Conservation (phyloP, 164 flowering plant species). For the Macadamia tetraphylla region DNA sequence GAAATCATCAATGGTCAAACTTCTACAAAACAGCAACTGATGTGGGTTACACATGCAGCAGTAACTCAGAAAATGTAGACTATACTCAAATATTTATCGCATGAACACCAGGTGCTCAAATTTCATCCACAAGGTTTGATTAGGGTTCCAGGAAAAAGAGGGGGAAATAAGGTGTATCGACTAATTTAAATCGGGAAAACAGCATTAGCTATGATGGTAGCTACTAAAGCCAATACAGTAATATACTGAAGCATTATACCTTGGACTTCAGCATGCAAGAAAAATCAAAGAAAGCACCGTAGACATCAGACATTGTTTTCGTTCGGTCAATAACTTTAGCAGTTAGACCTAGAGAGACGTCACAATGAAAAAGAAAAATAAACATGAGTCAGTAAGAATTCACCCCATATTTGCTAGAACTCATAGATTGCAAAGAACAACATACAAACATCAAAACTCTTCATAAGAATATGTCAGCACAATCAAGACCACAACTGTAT, state of each 20-base stretch:
- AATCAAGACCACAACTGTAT: background rate
- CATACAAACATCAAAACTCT: background rate
- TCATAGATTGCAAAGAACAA: background rate
- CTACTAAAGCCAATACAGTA: background rate
- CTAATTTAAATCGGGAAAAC: too few relatives aligned
- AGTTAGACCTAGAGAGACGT: conserved; percentile 57
- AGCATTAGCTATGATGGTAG: background rate
- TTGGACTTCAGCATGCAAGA: conserved; percentile 69
- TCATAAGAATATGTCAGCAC: background rate
- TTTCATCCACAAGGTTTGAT: too few relatives aligned
- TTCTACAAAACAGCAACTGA: background rate
- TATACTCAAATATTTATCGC: too few relatives aligned
- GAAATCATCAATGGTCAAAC: background rate
- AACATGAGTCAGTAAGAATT: background rate
- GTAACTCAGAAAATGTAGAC: too few relatives aligned
- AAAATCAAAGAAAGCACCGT: conserved; percentile 84
- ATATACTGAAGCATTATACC: conserved; percentile 37
- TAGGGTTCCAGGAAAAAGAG: too few relatives aligned
- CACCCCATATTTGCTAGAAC: background rate
- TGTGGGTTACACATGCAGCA: too few relatives aligned
- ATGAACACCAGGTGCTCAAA: too few relatives aligned
- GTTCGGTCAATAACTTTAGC: conserved; percentile 83
- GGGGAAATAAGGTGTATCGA: too few relatives aligned
- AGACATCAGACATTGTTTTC: conserved; percentile 74
- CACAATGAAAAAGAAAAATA: conserved; percentile 3